A percentile compares a stretch with the other conserved stretches of the same genome.
phyloP scores from a whole-genome alignment of 2,329 filamentous ascomycete species.

The Ophiostoma australiae region DNA sequence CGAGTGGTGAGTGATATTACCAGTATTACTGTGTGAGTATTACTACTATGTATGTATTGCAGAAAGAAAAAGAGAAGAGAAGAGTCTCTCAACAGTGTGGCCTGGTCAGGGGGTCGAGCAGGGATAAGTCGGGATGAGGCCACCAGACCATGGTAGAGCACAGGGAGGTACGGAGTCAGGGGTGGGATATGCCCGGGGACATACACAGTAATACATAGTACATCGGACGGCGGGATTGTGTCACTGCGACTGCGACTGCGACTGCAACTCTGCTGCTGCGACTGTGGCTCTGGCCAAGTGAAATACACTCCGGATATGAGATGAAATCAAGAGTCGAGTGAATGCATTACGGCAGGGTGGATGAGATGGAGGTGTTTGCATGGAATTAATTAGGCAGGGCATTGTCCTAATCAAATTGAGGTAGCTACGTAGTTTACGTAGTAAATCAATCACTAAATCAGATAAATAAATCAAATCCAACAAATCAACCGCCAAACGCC shows the following conservation, averaged over 20 bases:
- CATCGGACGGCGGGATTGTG: neutral
- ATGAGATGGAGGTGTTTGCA: neutral
- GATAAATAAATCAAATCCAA: too few species aligned
- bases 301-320: neutral
- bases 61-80: too few species aligned
- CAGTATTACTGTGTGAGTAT: too few species aligned
- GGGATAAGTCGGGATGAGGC: constrained; percentile 7
- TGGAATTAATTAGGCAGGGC: too few species aligned
- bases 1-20: neutral
- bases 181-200: neutral
- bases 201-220: too few species aligned
- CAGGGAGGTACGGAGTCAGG: neutral
- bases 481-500: too few species aligned
- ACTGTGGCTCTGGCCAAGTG: too few species aligned
- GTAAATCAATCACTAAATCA: too few species aligned
- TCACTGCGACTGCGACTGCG: neutral
- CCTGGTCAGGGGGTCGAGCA: neutral
- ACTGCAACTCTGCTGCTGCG: too few species aligned
- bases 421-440: too few species aligned
- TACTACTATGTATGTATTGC: too few species aligned
- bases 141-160: neutral
- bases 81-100: too few species aligned
- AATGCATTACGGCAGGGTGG: neutral
- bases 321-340: neutral
- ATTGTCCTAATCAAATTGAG: neutral